phyloP scores from a whole-genome alignment of 2,329 filamentous ascomycete species.

The Hypoxylon sp. region DNA sequence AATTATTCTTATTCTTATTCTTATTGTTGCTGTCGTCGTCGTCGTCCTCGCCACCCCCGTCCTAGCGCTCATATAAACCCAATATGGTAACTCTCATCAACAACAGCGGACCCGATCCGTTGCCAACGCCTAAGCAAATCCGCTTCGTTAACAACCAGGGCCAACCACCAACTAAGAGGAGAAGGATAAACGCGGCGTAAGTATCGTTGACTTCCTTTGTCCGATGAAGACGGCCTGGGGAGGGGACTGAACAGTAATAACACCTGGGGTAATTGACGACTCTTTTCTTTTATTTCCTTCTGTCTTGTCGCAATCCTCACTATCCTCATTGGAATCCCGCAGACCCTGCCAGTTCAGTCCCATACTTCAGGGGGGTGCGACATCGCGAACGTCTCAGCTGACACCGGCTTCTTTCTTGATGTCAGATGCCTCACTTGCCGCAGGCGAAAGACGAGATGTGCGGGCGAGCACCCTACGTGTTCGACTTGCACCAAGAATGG shows the following conservation, averaged over 20 bases:
- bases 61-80: constrained; percentile 13
- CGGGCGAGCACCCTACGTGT: constrained; percentile 79
- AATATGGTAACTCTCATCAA: constrained; percentile 65
- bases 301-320: constrained; percentile 38
- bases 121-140: constrained; percentile 71
- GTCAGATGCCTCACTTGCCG: constrained; percentile 79
- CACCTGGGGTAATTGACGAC: constrained; percentile 40
- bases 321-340: constrained; percentile 30
- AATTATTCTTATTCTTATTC: constrained; percentile 53
- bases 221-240: constrained; percentile 27
- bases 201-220: constrained; percentile 55
- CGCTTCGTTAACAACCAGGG: constrained; percentile 88
- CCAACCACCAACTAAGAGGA: constrained; percentile 82
- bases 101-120: constrained; percentile 51
- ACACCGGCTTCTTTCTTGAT: constrained; percentile 34
- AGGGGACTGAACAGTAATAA: constrained; percentile 35
- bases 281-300: constrained; percentile 32
- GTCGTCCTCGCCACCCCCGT: constrained; percentile 17
- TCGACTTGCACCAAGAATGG: constrained; percentile 81
- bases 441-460: constrained; percentile 82
- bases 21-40: constrained; percentile 29
- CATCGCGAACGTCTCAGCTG: constrained; percentile 43
- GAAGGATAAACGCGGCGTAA: constrained; percentile 84
- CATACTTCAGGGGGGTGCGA: constrained; percentile 29
- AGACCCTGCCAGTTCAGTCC: constrained; percentile 40